Conservation (phyloP, 2,329 filamentous ascomycete species). For the Amesomyces nigricolor region DNA sequence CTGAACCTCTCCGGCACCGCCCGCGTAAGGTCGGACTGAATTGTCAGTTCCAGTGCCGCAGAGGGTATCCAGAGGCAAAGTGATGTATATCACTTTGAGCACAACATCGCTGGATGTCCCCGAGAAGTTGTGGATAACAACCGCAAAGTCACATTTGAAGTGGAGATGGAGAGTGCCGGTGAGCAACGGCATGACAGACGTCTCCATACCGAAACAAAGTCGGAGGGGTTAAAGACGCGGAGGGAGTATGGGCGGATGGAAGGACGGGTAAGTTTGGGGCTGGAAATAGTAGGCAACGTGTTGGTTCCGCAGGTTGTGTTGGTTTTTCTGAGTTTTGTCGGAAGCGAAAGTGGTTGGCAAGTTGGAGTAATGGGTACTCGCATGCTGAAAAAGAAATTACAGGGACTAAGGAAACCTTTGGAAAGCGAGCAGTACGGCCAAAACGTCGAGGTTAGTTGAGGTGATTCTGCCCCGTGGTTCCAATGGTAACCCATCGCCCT, state of each 20-base stretch:
- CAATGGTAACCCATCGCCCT: background rate
- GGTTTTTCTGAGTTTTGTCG: too few species aligned
- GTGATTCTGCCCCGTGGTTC: background rate
- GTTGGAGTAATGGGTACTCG: too few species aligned
- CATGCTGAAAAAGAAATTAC: too few species aligned
- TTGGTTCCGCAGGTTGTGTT: too few species aligned
- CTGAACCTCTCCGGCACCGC: slow-evolving; percentile 9
- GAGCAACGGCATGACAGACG: slow-evolving; percentile 7
- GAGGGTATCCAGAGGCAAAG: background rate
- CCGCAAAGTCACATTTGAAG: slow-evolving; percentile 15
- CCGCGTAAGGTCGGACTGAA: background rate
- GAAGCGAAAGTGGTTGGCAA: too few species aligned
- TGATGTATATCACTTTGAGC: slow-evolving; percentile 17
- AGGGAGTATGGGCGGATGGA: slow-evolving; percentile 9
- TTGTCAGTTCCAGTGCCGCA: background rate
- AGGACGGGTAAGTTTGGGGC: slow-evolving; percentile 1
- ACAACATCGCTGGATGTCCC: slow-evolving; percentile 12
- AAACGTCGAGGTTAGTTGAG: too few species aligned
- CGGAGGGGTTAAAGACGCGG: slow-evolving; percentile 4
- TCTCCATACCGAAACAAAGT: slow-evolving; percentile 17
- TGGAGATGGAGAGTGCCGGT: slow-evolving; percentile 7
- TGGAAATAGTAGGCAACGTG: background rate
- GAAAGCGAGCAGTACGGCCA: too few species aligned
- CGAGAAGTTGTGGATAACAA: slow-evolving; percentile 20
- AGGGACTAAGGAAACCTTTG: too few species aligned